Percentiles rank a stretch among this genome's conserved stretches.
phyloP scores from a whole-genome alignment of 805 yeast genomes.

The Lipomyces mesembrius region DNA sequence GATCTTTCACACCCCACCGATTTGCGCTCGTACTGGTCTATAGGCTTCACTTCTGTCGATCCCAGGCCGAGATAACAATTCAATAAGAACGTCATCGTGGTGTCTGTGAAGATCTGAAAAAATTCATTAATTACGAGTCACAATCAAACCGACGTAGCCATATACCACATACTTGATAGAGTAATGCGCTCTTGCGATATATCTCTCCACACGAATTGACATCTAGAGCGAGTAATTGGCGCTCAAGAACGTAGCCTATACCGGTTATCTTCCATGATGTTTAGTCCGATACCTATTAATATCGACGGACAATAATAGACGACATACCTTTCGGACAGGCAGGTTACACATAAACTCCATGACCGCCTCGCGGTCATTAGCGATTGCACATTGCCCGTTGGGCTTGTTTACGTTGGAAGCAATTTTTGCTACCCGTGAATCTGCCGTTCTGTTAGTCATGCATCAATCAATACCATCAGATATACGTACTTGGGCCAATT shows the following conservation, averaged over 20 bases:
- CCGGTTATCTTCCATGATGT: constrained; percentile 31
- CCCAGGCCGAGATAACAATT: constrained; percentile 40
- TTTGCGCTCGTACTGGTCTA: constrained; percentile 37
- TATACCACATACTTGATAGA: constrained; percentile 17
- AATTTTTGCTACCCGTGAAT: constrained; percentile 40
- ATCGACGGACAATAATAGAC: no score
- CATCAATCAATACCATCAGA: background rate
- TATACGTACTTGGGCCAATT: constrained; percentile 58
- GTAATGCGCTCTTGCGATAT: constrained; percentile 13
- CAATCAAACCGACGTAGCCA: background rate
- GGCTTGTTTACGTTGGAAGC: constrained; percentile 42
- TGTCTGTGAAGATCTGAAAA: constrained; percentile 24
- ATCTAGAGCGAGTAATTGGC: constrained; percentile 38
- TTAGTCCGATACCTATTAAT: background rate
- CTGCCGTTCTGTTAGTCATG: constrained; percentile 2
- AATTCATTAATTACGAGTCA: background rate
- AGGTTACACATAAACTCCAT: constrained; percentile 36
- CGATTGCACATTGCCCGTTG: constrained; percentile 39
- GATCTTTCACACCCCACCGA: constrained; percentile 40
- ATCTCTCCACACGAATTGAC: constrained; percentile 38
- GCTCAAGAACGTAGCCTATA: constrained; percentile 40
- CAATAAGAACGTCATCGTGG: constrained; percentile 29
- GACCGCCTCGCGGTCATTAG: constrained; percentile 24
- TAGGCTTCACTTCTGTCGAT: constrained; percentile 35
- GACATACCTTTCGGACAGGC: constrained; percentile 37